Conservation (phyloP, 176 grass and related monocot species). For the Cocos nucifera region DNA sequence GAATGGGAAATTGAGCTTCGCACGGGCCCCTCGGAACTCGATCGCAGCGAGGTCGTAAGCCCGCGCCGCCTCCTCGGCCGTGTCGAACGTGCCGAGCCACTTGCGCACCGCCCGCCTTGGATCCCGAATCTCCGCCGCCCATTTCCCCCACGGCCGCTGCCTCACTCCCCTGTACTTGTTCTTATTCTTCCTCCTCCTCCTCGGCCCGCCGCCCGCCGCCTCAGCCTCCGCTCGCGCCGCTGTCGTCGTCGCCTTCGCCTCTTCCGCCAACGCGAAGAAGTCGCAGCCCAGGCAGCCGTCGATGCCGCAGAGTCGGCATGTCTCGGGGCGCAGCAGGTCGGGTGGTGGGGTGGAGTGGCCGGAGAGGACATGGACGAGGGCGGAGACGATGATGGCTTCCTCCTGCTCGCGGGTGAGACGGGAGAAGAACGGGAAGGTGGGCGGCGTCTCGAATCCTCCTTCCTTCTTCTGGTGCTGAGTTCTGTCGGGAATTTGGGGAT, state of each 20-base stretch:
- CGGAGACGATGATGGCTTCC: conserved; percentile 49
- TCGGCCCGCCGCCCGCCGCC: neutral
- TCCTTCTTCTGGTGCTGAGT: no score
- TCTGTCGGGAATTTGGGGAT: no score
- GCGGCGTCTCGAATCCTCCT: no score
- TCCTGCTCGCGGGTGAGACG: conserved; percentile 37
- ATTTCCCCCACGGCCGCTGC: conserved; percentile 19
- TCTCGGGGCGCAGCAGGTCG: conserved; percentile 19
- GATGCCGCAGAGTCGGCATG: conserved; percentile 41
- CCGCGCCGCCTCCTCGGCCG: neutral
- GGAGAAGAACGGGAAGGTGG: neutral
- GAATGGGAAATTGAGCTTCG: conserved; percentile 40
- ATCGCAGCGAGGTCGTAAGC: conserved; percentile 15
- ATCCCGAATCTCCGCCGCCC: conserved; percentile 21
- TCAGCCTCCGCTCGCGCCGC: neutral
- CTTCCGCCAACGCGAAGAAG: conserved; percentile 15
- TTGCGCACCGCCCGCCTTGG: conserved; percentile 12
- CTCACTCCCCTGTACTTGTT: conserved; percentile 15
- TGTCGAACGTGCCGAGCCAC: conserved; percentile 23
- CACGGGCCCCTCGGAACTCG: conserved; percentile 14
- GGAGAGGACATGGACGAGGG: conserved; percentile 61
- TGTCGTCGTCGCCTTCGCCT: neutral
- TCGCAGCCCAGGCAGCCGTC: conserved; percentile 69
- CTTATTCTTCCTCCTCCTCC: conserved; percentile 4
- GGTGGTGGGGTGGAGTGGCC: conserved; percentile 40